Evolutionary conservation across 805 yeast genomes (phyloP), one percentile per base, ranked within the genome.

Genomic region (Starmerella powellii): DNA sequence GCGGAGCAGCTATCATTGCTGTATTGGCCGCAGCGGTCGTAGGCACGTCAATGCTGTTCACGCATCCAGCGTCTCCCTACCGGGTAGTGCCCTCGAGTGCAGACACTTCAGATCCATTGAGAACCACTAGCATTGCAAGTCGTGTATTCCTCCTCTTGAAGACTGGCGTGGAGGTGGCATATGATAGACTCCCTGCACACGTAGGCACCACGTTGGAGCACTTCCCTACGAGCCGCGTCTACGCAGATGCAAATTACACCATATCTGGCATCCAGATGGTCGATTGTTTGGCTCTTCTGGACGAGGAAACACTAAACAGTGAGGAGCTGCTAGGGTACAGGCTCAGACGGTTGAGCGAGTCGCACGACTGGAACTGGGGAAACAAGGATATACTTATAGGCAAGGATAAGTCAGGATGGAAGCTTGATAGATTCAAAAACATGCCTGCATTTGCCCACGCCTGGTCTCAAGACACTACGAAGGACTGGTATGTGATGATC

Each of bases 381-480:
- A 40, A 40, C 11, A 41, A 38, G 4, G 29, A 39, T 4, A 26
- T 49, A 21, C 44, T 44, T 10, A 18, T 46, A 6, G 12, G 21
- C n/a, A 35, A 27, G 4, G 39, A 44, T n/a, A 47, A 47, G 8
- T 51, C 45, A 4, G 63, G 62, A 33, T 61, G 65, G 64, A 52
- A 46, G 16, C 48, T 59, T 15, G 67, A 63, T 45, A 52, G 53
- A 42, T 63, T 50, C 53, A 63, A 63, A 52, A 62, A 60, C 44
- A 19, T 63, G 17, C 66, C 66, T 15, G 60, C 62, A 56, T 54
- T 59, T 20, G 51, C 52, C 12, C 63, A 63, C 37, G 66, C 66
- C 10, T 63, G 55, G 50, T 23, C 37, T 4, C 41, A 41, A n/a
- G 41, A 50, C 21, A 57, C 61, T 16, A 39, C 45, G 12, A 31